A percentile compares a stretch with the other conserved stretches of the same genome.
These are phyloP conservation scores for Torulaspora franciscae DNA, from an alignment of 805 yeast species.

Conservation along the genomic window DNA sequence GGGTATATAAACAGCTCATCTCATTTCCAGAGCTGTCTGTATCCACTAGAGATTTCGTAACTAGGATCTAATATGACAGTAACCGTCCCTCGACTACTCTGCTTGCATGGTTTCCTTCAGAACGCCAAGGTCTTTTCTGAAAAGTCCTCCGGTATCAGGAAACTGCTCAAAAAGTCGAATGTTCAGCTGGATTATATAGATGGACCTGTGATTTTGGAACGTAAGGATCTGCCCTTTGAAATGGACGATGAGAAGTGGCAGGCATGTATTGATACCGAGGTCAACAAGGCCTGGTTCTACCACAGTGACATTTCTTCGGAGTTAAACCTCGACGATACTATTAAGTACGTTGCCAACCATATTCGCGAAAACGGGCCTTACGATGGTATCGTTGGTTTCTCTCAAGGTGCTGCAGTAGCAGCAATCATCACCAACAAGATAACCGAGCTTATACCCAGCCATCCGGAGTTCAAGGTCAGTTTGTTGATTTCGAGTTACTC, in stretches of 20 bases:
- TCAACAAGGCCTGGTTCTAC: conserved; percentile 71
- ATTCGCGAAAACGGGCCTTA: conserved; percentile 71
- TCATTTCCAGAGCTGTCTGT: neutral
- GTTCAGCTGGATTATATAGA: conserved; percentile 71
- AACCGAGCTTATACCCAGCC: conserved; percentile 46
- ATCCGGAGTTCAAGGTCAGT: conserved; percentile 58
- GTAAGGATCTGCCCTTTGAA: conserved; percentile 71
- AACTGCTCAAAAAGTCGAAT: conserved; percentile 58
- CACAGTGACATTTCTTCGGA: conserved; percentile 46
- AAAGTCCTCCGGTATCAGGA: conserved; percentile 85
- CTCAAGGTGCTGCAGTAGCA: conserved; percentile 90
- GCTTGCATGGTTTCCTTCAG: conserved; percentile 89
- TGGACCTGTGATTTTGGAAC: conserved; percentile 64
- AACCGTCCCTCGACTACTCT: conserved; percentile 50
- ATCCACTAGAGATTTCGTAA: neutral
- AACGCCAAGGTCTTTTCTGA: conserved; percentile 77
- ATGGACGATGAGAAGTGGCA: conserved; percentile 50
- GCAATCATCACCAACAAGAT: conserved; percentile 63
- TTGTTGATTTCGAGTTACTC: conserved; percentile 68
- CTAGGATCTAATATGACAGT: conserved; percentile 20
- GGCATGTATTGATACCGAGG: conserved; percentile 43
- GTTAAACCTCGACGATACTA: conserved; percentile 47
- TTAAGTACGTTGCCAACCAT: conserved; percentile 45
- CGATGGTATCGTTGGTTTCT: conserved; percentile 84
- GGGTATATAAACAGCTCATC: neutral